Base-by-base conservation (phyloP, 805 yeast genomes). In the Sugiyamaella lignohabitans region DNA sequence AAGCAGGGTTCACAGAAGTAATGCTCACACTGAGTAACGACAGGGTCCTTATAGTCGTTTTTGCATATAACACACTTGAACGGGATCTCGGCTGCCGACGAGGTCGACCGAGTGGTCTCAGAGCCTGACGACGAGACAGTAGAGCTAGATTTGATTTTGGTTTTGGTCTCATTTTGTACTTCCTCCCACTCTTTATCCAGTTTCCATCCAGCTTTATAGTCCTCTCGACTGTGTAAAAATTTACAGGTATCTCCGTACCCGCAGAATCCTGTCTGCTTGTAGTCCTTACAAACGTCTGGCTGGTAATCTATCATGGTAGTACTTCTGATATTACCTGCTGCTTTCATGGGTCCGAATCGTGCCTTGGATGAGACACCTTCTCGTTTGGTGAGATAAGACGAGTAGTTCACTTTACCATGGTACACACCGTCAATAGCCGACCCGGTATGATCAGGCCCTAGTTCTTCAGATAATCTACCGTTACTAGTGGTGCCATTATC, bases 241-340 rank as follows among this genome's bases (percentile, higher is more conserved):
- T 93, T 93, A 69, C 99, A 93, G 30, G 93, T 83, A 57, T 93
- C 98, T 5, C 99, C 99, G 62, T 83, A 93, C 4, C 97, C 97
- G 72, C 98, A 93, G 60, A 80, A 89, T 0, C 98, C 99, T 0
- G 94, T 89, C 55, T 83, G 84, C 49, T 79, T 75, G 63, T 76
- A 93, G 63, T 93, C 98, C 59, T 91, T 93, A 61, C 98, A 93
- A 1, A 93, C 82, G 59, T 93, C 97, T 1, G 94, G 89, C 61
- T 87, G 96, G 59, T 82, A 93, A 59, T 93, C 98, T 34, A 84
- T 73, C 1, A 81, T 69, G 0, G 86, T 80, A 0, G 88, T 84
- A 10, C 82, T 73, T 39, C 78, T 72, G 23, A 89, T 72, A 56
- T 75, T 75, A 1, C 50, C 40, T 0, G 76, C 50, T 5, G 69